Evolutionary conservation across 805 yeast species (phyloP), one percentile per base, ranked within the genome.

Genomic region (Barnettozyma californica): DNA sequence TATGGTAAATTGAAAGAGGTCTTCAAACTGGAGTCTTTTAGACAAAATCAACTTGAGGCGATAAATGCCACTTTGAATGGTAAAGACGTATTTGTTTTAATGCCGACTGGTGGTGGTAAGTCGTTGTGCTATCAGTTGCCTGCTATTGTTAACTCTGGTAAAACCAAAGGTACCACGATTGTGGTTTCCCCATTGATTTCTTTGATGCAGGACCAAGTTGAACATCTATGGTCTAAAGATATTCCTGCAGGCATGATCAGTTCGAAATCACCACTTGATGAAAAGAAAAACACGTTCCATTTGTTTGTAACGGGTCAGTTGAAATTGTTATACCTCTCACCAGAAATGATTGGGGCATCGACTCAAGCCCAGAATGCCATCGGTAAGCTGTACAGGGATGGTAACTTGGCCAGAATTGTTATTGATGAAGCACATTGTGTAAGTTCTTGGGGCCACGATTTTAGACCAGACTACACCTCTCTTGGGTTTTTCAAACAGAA

Each of bases 51-150:
- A 62, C 67, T 84, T 34, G 94, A 88, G 47, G 98, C 97, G 0
- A 78, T 94, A 6, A 81, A 84, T 58, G 83, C 95, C 1, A 83
- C 87, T 27, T 60, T 83, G 27, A 63, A 76, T 5, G 96, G 97
- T 1, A 75, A 77, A 40, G 99, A 94, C 64, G 96, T 87, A 0
- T 89, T 94, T 68, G 97, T 94, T 2, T 71, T 94, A 57, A 92
- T 94, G 96, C 99, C 99, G 0, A 94, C 99, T 0, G 99, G 99
- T 35, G 99, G 99, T 44, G 99, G 99, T 44, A 94, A 94, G 63
- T 91, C 98, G 0, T 68, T 94, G 27, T 94, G 99, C 63, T 94
- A 91, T 66, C 99, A 94, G 66, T 72, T 94, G 34, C 98, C 99
- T 0, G 97, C 99, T 0, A 71, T 94, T 40, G 81, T 92, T 1